phyloP scores from a whole-genome alignment of 1,284 basidiomycete species.

The Fomitopsis betulina region DNA sequence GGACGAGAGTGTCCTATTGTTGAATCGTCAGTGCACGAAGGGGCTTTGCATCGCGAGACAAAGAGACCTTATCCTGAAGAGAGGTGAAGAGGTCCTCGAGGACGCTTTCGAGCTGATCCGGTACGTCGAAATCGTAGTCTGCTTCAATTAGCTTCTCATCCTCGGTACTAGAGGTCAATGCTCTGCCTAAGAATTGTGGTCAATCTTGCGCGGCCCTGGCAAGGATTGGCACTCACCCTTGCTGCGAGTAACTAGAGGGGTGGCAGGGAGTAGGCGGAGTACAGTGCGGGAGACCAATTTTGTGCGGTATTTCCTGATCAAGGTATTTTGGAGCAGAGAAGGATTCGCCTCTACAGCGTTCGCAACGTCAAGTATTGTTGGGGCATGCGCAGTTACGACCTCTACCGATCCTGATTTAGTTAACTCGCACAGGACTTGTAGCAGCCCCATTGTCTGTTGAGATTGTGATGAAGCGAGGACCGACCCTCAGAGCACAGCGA shows the following conservation, averaged over 20 bases:
- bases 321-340: conserved; percentile 47
- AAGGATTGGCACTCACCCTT: conserved; percentile 32
- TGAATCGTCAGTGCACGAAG: not conserved
- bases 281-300: conserved; percentile 65
- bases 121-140: conserved; percentile 51
- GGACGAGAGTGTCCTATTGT: conserved; percentile 85
- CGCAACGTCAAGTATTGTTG: conserved; percentile 41
- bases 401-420: conserved; percentile 61
- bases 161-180: conserved; percentile 5
- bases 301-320: conserved; percentile 61
- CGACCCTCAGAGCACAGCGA: not conserved
- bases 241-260: conserved; percentile 29
- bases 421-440: conserved; percentile 75
- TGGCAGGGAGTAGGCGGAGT: conserved; percentile 57
- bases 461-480: conserved; percentile 1
- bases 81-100: conserved; percentile 74
- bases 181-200: conserved; percentile 11
- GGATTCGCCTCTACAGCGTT: conserved; percentile 35
- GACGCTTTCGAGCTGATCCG: conserved; percentile 75
- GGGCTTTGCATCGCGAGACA: conserved; percentile 5
- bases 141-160: not conserved
- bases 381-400: conserved; percentile 41
- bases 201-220: not conserved
- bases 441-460: conserved; percentile 58
- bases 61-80: conserved; percentile 76